Conservation (phyloP, 305 asterid genomes). For the Salvia sclarea region DNA sequence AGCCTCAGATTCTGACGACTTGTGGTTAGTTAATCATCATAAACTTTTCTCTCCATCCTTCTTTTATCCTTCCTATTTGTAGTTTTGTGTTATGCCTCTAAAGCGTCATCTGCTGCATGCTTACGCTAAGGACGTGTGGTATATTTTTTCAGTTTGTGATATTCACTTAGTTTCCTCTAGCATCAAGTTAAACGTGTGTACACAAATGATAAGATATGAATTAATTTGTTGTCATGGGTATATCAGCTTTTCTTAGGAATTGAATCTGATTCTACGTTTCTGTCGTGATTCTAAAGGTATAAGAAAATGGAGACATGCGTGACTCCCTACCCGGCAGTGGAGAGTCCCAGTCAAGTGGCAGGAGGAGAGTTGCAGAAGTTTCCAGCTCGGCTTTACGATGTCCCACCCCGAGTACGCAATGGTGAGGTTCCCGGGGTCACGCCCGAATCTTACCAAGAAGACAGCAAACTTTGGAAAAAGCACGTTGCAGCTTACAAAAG, state of each 20-base stretch:
- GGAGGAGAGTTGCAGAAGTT: constrained; percentile 71
- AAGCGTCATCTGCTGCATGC: background rate
- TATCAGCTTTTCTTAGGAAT: background rate
- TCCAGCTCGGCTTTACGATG: constrained; percentile 77
- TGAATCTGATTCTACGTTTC: background rate
- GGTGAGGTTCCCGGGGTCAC: constrained; percentile 70
- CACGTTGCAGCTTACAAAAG: constrained; percentile 66
- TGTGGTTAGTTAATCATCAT: constrained; percentile 61
- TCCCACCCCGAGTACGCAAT: constrained; percentile 72
- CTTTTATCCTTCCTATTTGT: background rate
- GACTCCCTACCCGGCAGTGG: constrained; percentile 66
- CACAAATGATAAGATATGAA: background rate
- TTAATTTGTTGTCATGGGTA: background rate
- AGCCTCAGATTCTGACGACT: constrained; percentile 60
- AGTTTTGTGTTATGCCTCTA: background rate
- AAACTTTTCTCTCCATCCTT: background rate
- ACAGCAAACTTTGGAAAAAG: constrained; percentile 74
- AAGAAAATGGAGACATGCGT: constrained; percentile 74
- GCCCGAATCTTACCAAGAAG: constrained; percentile 62
- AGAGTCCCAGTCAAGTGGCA: constrained; percentile 49
- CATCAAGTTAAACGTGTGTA: background rate
- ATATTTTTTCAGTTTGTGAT: background rate
- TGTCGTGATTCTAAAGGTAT: constrained; percentile 53
- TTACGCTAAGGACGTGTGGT: background rate
- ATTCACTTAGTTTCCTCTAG: background rate